Evolutionary conservation across 768 basidiomycete genomes (phyloP).

Genomic region (Xanthoconium purpureum): DNA sequence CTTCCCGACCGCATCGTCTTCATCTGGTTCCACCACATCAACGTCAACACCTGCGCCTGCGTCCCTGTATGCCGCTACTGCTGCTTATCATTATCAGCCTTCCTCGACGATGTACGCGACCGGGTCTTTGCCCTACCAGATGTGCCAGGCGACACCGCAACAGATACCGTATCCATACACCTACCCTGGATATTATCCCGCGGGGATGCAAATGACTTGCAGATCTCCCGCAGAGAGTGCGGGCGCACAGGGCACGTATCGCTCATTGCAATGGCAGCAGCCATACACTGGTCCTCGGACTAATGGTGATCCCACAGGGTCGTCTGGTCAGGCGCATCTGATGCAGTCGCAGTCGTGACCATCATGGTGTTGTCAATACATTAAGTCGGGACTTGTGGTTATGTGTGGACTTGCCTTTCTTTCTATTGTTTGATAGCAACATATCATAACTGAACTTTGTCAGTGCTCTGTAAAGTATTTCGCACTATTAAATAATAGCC

Average conservation of each 20-base stretch:
- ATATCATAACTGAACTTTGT: conserved; percentile 7
- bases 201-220: conserved; percentile 9
- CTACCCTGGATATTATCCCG: conserved; percentile 25
- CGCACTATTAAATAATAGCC: conserved; percentile 9
- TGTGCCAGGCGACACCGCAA: conserved; percentile 17
- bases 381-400: not conserved
- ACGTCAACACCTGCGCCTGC: conserved; percentile 16
- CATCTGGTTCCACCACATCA: conserved; percentile 22
- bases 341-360: conserved; percentile 16
- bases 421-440: not conserved
- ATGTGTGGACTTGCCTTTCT: not conserved
- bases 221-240: conserved; percentile 13
- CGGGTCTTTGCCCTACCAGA: conserved; percentile 35
- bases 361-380: not conserved
- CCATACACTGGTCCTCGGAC: conserved; percentile 38
- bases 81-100: conserved; percentile 22
- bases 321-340: conserved; percentile 15
- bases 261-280: conserved; percentile 35
- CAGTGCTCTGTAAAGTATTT: conserved; percentile 22
- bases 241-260: conserved; percentile 24
- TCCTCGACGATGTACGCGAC: conserved; percentile 17
- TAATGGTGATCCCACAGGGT: conserved; percentile 32
- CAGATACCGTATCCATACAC: conserved; percentile 23
- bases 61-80: conserved; percentile 19
- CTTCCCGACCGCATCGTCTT: conserved; percentile 21